These are phyloP conservation scores for Penicillium turbatum DNA, from an alignment of 495 filamentous ascomycete species.

Conservation along the genomic window DNA sequence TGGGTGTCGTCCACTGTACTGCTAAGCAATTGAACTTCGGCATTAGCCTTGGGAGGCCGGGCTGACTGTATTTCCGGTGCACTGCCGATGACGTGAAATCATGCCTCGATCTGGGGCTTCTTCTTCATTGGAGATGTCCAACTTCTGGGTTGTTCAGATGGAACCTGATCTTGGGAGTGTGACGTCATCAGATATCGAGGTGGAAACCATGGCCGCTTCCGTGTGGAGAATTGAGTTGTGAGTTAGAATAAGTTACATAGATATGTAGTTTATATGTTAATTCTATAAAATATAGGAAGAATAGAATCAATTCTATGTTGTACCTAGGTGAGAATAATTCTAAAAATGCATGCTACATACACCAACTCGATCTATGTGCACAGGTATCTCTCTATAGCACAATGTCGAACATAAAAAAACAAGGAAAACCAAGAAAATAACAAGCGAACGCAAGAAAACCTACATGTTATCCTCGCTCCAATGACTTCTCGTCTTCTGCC, in stretches of 20 bases:
- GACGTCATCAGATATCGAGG: constrained; percentile 13
- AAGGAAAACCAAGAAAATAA: background rate
- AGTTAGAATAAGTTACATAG: too few relatives aligned
- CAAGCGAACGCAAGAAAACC: background rate
- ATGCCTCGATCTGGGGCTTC: background rate
- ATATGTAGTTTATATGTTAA: too few relatives aligned
- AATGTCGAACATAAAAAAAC: background rate
- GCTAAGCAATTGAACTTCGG: background rate
- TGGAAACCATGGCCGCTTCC: background rate
- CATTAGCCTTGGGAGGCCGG: background rate
- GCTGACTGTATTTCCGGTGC: background rate
- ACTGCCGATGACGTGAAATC: constrained; percentile 5
- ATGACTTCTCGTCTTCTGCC: constrained; percentile 59
- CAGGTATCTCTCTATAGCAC: constrained; percentile 4
- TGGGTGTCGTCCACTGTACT: background rate
- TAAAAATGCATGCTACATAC: background rate
- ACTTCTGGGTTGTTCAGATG: background rate
- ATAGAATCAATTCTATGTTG: background rate
- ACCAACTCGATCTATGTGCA: constrained; percentile 3
- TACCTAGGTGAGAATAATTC: background rate
- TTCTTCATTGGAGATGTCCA: background rate
- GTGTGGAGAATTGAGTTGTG: background rate
- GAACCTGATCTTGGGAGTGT: constrained; percentile 4
- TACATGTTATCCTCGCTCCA: constrained; percentile 75
- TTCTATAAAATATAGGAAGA: background rate